These are phyloP conservation scores for Fusarium chlamydosporum DNA, from an alignment of 2,329 filamentous ascomycete species.

Conservation along the genomic window DNA sequence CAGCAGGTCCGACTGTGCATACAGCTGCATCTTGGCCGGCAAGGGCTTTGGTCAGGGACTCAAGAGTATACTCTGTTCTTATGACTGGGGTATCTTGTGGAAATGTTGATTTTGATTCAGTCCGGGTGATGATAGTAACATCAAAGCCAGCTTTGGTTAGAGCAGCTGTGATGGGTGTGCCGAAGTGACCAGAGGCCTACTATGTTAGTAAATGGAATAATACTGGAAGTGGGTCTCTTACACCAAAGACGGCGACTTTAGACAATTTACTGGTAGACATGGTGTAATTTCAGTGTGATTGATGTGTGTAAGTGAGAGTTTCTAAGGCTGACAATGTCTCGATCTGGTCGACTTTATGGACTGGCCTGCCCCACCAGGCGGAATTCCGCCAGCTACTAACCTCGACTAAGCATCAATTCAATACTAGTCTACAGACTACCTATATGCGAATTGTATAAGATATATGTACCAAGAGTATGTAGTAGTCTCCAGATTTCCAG, in stretches of 20 bases:
- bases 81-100: slow-evolving; percentile 9
- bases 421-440: neutral
- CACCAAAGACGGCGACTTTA: slow-evolving; percentile 34
- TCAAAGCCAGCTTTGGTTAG: slow-evolving; percentile 28
- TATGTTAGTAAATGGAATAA: neutral
- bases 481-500: fast-evolving
- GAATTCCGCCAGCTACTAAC: slow-evolving; percentile 27
- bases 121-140: slow-evolving; percentile 34
- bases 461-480: fast-evolving
- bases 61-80: slow-evolving; percentile 10
- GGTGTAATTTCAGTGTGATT: neutral
- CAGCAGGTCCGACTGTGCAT: slow-evolving; percentile 31
- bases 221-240: neutral
- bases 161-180: slow-evolving; percentile 36
- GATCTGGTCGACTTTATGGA: slow-evolving; percentile 26
- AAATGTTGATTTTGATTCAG: slow-evolving; percentile 34
- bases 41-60: slow-evolving; percentile 9
- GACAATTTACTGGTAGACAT: slow-evolving; percentile 20
- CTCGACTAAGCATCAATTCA: neutral
- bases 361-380: slow-evolving; percentile 19
- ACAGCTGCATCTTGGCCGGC: slow-evolving; percentile 26
- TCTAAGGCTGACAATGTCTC: neutral
- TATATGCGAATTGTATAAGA: neutral
- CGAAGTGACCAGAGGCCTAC: slow-evolving; percentile 42
- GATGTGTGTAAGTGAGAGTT: slow-evolving; percentile 24